Conservation (phyloP, 371 early-diverging fungal genomes). For the Mortierella sp. region DNA sequence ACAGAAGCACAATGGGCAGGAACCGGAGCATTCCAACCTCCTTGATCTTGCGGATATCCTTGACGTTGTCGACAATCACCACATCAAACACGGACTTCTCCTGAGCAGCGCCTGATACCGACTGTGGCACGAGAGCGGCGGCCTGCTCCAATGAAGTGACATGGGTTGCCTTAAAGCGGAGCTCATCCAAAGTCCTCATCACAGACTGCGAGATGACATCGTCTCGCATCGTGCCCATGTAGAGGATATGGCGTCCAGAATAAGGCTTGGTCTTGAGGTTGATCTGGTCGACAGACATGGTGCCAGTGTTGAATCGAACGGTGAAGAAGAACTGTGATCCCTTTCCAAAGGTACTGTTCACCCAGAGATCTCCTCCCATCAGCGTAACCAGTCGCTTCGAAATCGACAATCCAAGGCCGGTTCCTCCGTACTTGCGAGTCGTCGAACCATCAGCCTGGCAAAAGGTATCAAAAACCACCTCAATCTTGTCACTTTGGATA, state of each 20-base stretch:
- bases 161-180: slow-evolving; percentile 61
- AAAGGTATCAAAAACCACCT: slow-evolving; percentile 85
- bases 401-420: slow-evolving; percentile 89
- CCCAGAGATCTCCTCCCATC: slow-evolving; percentile 87
- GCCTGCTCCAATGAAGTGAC: slow-evolving; percentile 62
- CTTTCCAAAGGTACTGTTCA: slow-evolving; percentile 74
- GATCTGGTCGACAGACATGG: slow-evolving; percentile 59
- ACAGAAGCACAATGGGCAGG: slow-evolving; percentile 75
- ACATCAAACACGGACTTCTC: slow-evolving; percentile 64
- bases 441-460: slow-evolving; percentile 87
- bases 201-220: slow-evolving; percentile 45
- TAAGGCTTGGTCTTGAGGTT: slow-evolving; percentile 63
- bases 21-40: slow-evolving; percentile 69
- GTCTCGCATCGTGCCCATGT: slow-evolving; percentile 63
- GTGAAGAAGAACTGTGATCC: slow-evolving; percentile 86
- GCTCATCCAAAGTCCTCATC: slow-evolving; percentile 55
- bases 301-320: slow-evolving; percentile 62
- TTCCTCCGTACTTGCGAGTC: slow-evolving; percentile 87
- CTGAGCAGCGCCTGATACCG: slow-evolving; percentile 33
- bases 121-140: slow-evolving; percentile 27
- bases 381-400: slow-evolving; percentile 79
- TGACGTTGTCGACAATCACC: slow-evolving; percentile 68
- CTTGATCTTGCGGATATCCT: slow-evolving; percentile 66
- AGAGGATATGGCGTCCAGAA: slow-evolving; percentile 62
- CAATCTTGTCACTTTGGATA: slow-evolving; percentile 80